These are phyloP conservation scores for Sporisorium scitamineum DNA, from an alignment of 1,284 basidiomycete species.

Conservation along the genomic window DNA sequence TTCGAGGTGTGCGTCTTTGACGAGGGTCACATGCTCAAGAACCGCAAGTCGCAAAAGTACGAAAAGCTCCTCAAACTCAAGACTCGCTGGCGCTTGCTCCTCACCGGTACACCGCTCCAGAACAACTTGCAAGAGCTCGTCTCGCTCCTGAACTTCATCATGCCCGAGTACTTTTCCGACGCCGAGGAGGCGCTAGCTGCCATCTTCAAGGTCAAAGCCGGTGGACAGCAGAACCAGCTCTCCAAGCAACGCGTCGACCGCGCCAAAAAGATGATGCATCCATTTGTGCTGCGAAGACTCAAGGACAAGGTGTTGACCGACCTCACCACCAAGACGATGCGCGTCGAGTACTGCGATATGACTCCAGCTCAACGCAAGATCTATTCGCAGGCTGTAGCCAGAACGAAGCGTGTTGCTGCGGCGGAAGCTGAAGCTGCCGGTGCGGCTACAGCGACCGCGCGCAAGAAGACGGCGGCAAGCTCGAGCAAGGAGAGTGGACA, in stretches of 20 bases:
- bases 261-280: constrained; percentile 99
- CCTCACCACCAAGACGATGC: constrained; percentile 89
- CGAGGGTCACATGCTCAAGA: constrained; percentile 96
- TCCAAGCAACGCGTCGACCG: constrained; percentile 90
- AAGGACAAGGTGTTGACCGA: constrained; percentile 90
- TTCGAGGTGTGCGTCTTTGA: constrained; percentile 89
- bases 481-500: constrained; percentile 71
- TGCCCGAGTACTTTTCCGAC: constrained; percentile 87
- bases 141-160: constrained; percentile 97
- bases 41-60: constrained; percentile 94
- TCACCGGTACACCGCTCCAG: constrained; percentile 94
- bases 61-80: constrained; percentile 85
- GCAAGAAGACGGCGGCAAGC: constrained; percentile 25
- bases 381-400: constrained; percentile 85
- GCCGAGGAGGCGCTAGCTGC: constrained; percentile 82
- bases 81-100: constrained; percentile 87
- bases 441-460: constrained; percentile 2
- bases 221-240: constrained; percentile 85
- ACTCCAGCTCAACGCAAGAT: constrained; percentile 83
- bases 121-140: constrained; percentile 85
- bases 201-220: constrained; percentile 95
- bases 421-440: constrained; percentile 72
- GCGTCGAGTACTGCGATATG: constrained; percentile 94
- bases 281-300: constrained; percentile 92
- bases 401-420: constrained; percentile 76